Base-by-base conservation (phyloP, 805 yeast genomes). In the Ogataea allantospora region DNA sequence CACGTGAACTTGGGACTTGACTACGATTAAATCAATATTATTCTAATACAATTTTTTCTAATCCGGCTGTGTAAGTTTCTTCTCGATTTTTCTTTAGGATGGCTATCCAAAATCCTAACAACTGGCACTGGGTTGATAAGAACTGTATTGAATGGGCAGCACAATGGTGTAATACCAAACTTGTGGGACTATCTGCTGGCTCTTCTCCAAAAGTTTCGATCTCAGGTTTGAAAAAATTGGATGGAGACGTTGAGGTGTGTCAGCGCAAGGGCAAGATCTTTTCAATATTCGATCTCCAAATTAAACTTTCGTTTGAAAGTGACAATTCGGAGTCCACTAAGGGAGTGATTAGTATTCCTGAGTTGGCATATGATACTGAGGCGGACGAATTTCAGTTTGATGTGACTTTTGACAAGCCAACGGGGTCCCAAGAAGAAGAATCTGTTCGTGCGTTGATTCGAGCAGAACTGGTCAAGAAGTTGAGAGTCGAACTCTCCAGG, bases 71-170 rank as follows among this genome's bases (percentile, higher is more conserved):
- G 23, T 25, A 29, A 15, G 21, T 26, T 20, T 18, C 26, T 40
- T 27, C 35, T 40, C 33, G 37, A 36, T 36, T 36, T 25, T 36
- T 36, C 40, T 36, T 36, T 30, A 27, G 47, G 37, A 91, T 91
- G 97, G 97, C 86, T 27, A 89, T 93, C 21, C 83, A 88, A 66
- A 93, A 91, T 73, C 98, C 98, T 26, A 93, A 93, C 65, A 91
- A 91, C 68, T 91, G 99, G 99, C 99, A 93, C 72, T 93, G 98
- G 98, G 97, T 89, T 46, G 97, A 91, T 66, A 91, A 91, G 64
- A 93, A 93, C 70, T 93, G 99, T 67, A 75, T 91, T 40, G 81
- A 77, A 40, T 93, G 99, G 99, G 74, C 96, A 9, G 78, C 78
- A 44, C 71, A 74, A 27, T 91, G 91, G 62, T 86, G 93, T 61